Percentiles rank a stretch among this genome's conserved stretches.
These are phyloP conservation scores for Colletotrichum eleusines DNA, from an alignment of 2,329 filamentous ascomycete genomes.

Conservation along the genomic window DNA sequence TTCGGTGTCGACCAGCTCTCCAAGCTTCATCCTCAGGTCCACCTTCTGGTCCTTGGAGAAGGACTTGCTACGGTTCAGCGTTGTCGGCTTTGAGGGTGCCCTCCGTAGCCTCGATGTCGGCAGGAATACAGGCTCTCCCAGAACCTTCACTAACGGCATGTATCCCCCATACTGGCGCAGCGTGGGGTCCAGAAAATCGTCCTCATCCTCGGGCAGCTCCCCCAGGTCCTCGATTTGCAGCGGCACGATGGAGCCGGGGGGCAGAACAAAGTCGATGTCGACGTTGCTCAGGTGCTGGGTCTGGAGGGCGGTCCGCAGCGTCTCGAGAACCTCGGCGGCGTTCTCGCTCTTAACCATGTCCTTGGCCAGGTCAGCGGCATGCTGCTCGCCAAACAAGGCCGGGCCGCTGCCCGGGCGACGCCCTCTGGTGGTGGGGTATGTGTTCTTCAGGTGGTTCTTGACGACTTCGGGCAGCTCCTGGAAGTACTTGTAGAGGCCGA, in stretches of 20 bases:
- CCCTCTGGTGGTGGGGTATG: slow-evolving; percentile 65
- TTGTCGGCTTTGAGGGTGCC: slow-evolving; percentile 87
- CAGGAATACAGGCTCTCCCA: slow-evolving; percentile 87
- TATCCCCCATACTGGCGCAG: slow-evolving; percentile 82
- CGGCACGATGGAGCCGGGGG: slow-evolving; percentile 79
- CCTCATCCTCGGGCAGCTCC: slow-evolving; percentile 71
- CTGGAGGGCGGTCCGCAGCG: slow-evolving; percentile 80
- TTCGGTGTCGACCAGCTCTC: slow-evolving; percentile 92
- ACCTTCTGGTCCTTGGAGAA: slow-evolving; percentile 87
- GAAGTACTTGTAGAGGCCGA: slow-evolving; percentile 95
- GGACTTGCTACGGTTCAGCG: slow-evolving; percentile 80
- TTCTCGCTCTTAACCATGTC: slow-evolving; percentile 87
- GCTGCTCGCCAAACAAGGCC: slow-evolving; percentile 86
- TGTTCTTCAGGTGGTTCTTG: slow-evolving; percentile 76
- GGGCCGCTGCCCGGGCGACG: slow-evolving; percentile 74
- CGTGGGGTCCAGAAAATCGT: slow-evolving; percentile 74
- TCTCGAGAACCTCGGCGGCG: slow-evolving; percentile 76
- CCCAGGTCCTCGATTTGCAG: slow-evolving; percentile 70
- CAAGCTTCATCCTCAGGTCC: slow-evolving; percentile 87
- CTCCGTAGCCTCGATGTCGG: slow-evolving; percentile 87
- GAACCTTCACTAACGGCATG: slow-evolving; percentile 78
- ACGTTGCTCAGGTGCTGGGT: slow-evolving; percentile 87
- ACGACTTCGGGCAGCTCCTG: slow-evolving; percentile 83
- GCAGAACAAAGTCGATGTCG: slow-evolving; percentile 89
- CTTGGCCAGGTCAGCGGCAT: slow-evolving; percentile 90